These are phyloP conservation scores for Lactarius sanguifluus DNA, from an alignment of 768 basidiomycete genomes.

Conservation along the genomic window DNA sequence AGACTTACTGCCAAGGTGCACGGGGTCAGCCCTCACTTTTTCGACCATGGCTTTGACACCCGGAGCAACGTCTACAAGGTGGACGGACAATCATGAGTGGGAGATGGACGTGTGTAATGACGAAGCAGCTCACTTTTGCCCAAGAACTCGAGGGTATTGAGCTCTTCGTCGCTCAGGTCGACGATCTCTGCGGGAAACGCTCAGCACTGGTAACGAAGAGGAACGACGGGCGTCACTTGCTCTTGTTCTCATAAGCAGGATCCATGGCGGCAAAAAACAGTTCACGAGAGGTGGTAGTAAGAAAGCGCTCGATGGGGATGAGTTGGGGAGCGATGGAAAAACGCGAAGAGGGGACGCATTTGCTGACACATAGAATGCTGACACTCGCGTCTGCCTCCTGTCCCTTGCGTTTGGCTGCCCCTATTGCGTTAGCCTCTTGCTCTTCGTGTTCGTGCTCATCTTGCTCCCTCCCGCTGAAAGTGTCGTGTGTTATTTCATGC, in stretches of 20 bases:
- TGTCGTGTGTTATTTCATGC: too few relatives aligned
- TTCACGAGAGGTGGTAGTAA: constrained; percentile 26
- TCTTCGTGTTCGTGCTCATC: too few relatives aligned
- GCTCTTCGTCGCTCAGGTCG: constrained; percentile 29
- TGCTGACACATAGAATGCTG: too few relatives aligned
- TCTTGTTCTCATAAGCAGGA: constrained; percentile 33
- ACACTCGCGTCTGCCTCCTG: too few relatives aligned
- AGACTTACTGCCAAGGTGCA: constrained; percentile 31
- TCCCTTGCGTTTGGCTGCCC: too few relatives aligned
- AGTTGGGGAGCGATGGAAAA: constrained; percentile 8
- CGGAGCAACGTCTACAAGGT: constrained; percentile 32
- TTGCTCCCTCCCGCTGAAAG: too few relatives aligned
- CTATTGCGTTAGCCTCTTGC: too few relatives aligned
- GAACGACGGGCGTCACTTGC: constrained; percentile 35
- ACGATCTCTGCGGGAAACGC: constrained; percentile 34
- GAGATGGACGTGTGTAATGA: constrained; percentile 27
- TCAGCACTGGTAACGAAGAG: constrained; percentile 34
- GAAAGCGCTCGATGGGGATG: constrained; percentile 18
- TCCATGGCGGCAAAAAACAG: constrained; percentile 24
- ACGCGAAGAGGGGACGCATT: constrained; percentile 2
- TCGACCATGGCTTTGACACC: constrained; percentile 21
- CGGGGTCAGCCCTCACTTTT: constrained; percentile 33
- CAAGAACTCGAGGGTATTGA: constrained; percentile 28
- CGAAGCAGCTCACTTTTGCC: constrained; percentile 30
- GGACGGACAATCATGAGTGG: constrained; percentile 30